These are phyloP conservation scores for Helichrysum umbraculigerum DNA, from an alignment of 129 eudicot species.

Conservation along the genomic window DNA sequence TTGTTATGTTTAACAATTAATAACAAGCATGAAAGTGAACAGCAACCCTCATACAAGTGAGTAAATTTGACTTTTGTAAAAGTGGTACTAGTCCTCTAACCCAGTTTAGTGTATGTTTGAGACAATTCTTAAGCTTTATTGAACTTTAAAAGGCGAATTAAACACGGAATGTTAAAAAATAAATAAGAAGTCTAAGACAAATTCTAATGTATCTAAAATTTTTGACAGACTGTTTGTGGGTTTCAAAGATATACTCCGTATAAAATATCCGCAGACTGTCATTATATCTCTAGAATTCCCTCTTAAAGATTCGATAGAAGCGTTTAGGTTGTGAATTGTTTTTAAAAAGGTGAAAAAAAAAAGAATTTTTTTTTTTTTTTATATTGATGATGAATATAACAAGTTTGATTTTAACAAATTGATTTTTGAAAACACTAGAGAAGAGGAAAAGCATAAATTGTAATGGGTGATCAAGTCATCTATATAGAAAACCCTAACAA, in stretches of 20 bases:
- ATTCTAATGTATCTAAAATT: neutral
- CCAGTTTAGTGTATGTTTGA: neutral
- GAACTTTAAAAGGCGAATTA: neutral
- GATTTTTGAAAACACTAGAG: neutral
- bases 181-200: neutral
- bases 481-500: slow-evolving; percentile 26
- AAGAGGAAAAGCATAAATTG: slow-evolving; percentile 37
- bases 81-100: neutral
- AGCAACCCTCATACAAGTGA: neutral
- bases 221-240: neutral
- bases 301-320: neutral
- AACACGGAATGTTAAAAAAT: neutral
- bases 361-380: too few relatives aligned
- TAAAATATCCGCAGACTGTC: neutral
- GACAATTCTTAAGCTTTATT: neutral
- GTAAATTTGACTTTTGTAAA: too few relatives aligned
- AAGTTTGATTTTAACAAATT: neutral
- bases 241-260: neutral
- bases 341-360: too few relatives aligned
- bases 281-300: neutral
- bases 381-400: neutral
- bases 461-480: slow-evolving; percentile 28
- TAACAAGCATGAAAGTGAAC: neutral
- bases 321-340: too few relatives aligned
- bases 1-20: neutral